Base-by-base conservation (phyloP, 331 rosid species). In the Saraca asoca region DNA sequence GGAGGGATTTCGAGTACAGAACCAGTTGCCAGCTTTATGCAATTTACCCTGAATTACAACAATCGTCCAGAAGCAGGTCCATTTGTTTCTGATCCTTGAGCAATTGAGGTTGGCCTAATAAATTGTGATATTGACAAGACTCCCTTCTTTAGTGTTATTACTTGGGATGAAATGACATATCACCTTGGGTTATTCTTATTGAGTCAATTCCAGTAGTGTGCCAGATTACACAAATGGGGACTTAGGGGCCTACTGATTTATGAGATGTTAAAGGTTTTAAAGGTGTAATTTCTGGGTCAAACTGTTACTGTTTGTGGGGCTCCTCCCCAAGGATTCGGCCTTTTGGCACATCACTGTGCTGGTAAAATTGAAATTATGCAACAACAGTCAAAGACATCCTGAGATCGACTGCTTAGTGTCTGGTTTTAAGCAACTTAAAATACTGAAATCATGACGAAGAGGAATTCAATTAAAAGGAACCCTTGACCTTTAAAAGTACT, bases 51-150 rank as follows among this genome's bases (percentile, higher is more conserved):
- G 65, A 68, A 59, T 68, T 16, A 14, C 51, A 56, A 43, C 58
- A 49, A 50, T 52, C n/a, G 70, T 29, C 33, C 10, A 42, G 34
- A 66, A 31, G 45, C 31, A 62, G 64, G 62, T 57, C 31, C 62
- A 78, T 58, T 49, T 55, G 80, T 49, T 76, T 74, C 72, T 73
- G 81, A 74, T 74, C 50, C 65, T 58, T 18, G 66, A 51, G 74
- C 78, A 50, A 61, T 49, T 54, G 71, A 54, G 58, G 63, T 51
- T 66, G 44, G 64, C 68, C 69, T 64, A 77, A 61, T 86, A 59
- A 84, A 81, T 79, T 75, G 63, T 72, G 78, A 81, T 55, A 78
- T 71, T 73, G 89, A 85, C 95, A 79, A 70, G 79, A 87, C 88
- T 67, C 76, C 69, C 65, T 62, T 64, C 57, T 57, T 64, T 67